phyloP scores from a whole-genome alignment of 257 asterid genomes.

The Nicotiana sylvestris region DNA sequence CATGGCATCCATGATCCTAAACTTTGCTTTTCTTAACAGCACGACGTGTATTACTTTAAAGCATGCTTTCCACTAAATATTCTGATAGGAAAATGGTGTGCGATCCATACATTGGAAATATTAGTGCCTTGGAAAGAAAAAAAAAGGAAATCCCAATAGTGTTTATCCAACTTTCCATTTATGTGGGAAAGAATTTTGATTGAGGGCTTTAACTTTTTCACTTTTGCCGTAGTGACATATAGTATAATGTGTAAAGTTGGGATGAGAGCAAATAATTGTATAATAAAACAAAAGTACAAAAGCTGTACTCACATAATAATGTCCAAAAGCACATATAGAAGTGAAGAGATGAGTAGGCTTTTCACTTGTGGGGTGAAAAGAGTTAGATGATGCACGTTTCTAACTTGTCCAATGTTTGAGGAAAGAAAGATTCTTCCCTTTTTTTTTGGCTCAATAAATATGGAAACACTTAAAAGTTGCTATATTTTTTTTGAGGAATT shows the following conservation, averaged over 20 bases:
- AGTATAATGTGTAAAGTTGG: not conserved
- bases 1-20: not conserved
- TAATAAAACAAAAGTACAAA: not conserved
- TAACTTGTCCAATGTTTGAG: not conserved
- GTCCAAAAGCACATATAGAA: not conserved
- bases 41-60: not conserved
- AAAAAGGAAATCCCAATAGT: not conserved
- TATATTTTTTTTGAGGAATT: too few species aligned
- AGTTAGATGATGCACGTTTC: not conserved
- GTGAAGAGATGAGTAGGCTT: slow-evolving; percentile 3
- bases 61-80: not conserved
- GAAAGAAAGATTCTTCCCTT: not conserved
- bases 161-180: not conserved
- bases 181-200: not conserved
- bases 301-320: not conserved
- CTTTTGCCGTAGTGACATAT: not conserved
- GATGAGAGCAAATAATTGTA: not conserved
- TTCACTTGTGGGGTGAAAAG: not conserved
- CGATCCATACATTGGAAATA: not conserved
- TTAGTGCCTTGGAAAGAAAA: too few species aligned
- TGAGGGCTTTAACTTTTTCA: not conserved
- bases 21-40: not conserved
- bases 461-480: too few species aligned
- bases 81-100: not conserved
- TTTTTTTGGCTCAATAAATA: too few species aligned